Evolutionary conservation across 2,329 filamentous ascomycete species (phyloP).

Genomic region (Chaetomiaceae sp.): DNA sequence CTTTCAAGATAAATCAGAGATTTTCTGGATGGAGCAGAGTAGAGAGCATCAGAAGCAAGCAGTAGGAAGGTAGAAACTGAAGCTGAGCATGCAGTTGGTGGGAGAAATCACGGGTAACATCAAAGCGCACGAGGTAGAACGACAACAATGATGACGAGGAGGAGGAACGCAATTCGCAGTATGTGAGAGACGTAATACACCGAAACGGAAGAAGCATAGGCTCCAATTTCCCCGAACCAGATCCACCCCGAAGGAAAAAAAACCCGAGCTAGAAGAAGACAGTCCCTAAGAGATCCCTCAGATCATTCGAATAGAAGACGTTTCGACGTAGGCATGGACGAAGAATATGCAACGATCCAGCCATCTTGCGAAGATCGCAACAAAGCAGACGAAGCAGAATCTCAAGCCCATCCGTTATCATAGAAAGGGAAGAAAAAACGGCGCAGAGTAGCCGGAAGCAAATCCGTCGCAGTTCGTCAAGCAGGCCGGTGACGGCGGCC

Average conservation of each 20-base stretch:
- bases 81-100: constrained; percentile 19
- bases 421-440: constrained; percentile 2
- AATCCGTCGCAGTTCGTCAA: too few relatives aligned
- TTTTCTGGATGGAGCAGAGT: constrained; percentile 14
- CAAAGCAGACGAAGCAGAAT: constrained; percentile 9
- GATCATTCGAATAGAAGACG: constrained; percentile 17
- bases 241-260: too few relatives aligned
- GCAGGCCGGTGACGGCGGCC: not conserved
- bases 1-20: constrained; percentile 20
- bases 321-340: constrained; percentile 13
- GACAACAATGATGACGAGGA: constrained; percentile 1
- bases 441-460: too few relatives aligned
- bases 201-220: constrained; percentile 16
- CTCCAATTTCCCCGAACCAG: constrained; percentile 20
- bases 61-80: constrained; percentile 1
- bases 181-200: constrained; percentile 14
- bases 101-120: constrained; percentile 19
- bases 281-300: constrained; percentile 18
- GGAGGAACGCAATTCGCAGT: constrained; percentile 10
- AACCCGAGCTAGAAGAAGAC: too few relatives aligned
- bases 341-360: constrained; percentile 12
- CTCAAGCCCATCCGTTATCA: constrained; percentile 2
- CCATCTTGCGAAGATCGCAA: constrained; percentile 2
- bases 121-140: constrained; percentile 18
- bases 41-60: constrained; percentile 7